Evolutionary conservation across 495 filamentous ascomycete genomes (phyloP), one percentile per base, ranked within the genome.

Genomic region (Schizothecium vesticola): DNA sequence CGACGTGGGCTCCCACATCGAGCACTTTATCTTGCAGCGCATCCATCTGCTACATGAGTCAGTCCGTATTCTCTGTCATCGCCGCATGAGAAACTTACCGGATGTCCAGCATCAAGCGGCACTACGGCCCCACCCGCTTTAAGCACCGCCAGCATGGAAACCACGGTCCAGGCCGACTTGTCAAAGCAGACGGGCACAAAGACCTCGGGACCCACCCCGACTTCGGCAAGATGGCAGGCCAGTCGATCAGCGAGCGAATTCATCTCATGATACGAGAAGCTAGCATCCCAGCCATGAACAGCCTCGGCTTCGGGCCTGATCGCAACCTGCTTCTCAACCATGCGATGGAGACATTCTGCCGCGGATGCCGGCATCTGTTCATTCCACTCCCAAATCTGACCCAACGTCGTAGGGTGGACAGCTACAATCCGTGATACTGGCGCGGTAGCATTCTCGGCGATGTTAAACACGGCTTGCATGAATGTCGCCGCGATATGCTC

Each of bases 41-140:
- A 16, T 78, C 72, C 56, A 79, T 33, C 31, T 33, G 31, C 11
- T 10, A 11, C 10, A 33, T 33, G 31, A n/a, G 31, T 33, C 31
- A 33, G 11, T 33, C 11, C 11, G 11, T 33, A 12, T 12, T 33
- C 31, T 33, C 31, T 3, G 31, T 33, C 31, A 12, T 33, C 31
- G 11, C 31, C 10, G 31, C 31, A 33, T 33, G 31, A 31, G 28
- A 12, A 33, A 33, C 31, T 12, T 33, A 33, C 72, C 1, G 88
- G 86, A 62, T 86, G 81, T 0, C 77, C 75, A n/a, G 84, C 80
- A 71, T 89, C 86, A 16, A 90, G 73, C 0, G 82, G 85, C 0
- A 87, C 81, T 67, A 86, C 85, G 1, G 80, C 85, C n/a, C 83
- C 86, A 8, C 88, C 88, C 8, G 88, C 85, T 69, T 86, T 87